These are phyloP conservation scores for Escovopsis sp. DNA, from an alignment of 2,329 filamentous ascomycete genomes.

Conservation along the genomic window DNA sequence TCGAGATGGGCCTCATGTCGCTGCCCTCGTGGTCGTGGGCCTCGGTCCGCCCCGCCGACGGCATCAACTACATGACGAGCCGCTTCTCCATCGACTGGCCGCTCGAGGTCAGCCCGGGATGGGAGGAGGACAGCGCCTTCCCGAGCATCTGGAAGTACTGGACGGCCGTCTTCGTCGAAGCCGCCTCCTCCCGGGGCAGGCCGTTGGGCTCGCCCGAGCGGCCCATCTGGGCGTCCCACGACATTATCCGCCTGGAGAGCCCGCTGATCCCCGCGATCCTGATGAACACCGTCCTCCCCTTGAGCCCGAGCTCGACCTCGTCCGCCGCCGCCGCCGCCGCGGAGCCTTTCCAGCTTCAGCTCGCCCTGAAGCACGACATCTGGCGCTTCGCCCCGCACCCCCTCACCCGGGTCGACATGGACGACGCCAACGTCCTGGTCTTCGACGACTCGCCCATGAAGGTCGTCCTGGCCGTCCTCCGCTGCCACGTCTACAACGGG, in stretches of 20 bases:
- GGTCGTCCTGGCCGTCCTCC: not conserved
- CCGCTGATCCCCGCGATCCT: not conserved
- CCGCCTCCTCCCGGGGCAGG: no score
- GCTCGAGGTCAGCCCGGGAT: not conserved
- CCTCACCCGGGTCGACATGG: not conserved
- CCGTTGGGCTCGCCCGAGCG: no score
- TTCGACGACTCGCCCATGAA: not conserved
- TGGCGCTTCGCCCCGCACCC: not conserved
- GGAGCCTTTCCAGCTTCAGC: not conserved
- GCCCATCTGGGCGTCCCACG: not conserved
- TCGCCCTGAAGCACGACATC: not conserved
- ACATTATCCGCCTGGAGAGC: not conserved
- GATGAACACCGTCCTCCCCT: not conserved
- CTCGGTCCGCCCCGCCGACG: not conserved
- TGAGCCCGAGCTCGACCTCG: no score
- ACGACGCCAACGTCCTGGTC: not conserved
- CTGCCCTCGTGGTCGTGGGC: not conserved
- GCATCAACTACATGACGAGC: not conserved
- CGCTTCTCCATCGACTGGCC: not conserved
- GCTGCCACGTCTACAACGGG: not conserved
- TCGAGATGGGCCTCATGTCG: not conserved
- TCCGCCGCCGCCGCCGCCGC: no score
- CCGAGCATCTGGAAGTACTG: not conserved
- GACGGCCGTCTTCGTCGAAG: not conserved
- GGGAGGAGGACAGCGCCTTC: not conserved